Conservation (phyloP, 352 stramenopile genomes). For the Phytophthora pisi region DNA sequence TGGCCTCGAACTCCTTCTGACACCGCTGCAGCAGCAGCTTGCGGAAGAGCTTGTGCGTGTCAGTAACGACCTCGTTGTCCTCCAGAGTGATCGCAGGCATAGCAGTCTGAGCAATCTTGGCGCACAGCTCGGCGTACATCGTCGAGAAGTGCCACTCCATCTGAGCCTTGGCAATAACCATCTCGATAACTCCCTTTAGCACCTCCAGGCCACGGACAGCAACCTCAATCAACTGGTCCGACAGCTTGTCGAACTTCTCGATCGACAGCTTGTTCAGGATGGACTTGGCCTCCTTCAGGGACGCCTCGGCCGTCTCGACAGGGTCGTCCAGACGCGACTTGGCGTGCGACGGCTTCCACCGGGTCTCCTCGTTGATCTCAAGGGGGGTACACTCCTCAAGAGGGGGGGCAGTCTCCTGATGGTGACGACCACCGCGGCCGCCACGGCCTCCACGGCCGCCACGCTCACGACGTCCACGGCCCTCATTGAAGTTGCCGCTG, state of each 20-base stretch:
- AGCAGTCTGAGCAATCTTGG: slow-evolving; percentile 89
- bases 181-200: slow-evolving; percentile 89
- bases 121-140: slow-evolving; percentile 96
- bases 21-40: slow-evolving; percentile 93
- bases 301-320: slow-evolving; percentile 64
- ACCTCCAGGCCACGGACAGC: slow-evolving; percentile 85
- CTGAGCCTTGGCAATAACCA: slow-evolving; percentile 96
- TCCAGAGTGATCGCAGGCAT: slow-evolving; percentile 79
- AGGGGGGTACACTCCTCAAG: slow-evolving; percentile 72
- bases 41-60: slow-evolving; percentile 93
- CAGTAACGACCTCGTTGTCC: slow-evolving; percentile 60
- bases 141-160: slow-evolving; percentile 96
- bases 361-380: slow-evolving; percentile 83
- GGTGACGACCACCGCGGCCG: slow-evolving; percentile 48
- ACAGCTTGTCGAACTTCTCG: slow-evolving; percentile 97
- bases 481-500: slow-evolving; percentile 48
- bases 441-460: slow-evolving; percentile 50
- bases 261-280: slow-evolving; percentile 98
- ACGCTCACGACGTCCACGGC: slow-evolving; percentile 44
- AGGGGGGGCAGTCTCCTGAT: slow-evolving; percentile 56
- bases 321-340: slow-evolving; percentile 62
- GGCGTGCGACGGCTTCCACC: slow-evolving; percentile 77
- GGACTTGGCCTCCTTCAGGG: slow-evolving; percentile 87
- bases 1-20: slow-evolving; percentile 94
- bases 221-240: slow-evolving; percentile 90